Percentiles rank a stretch among this genome's conserved stretches.
Evolutionary conservation across 805 yeast genomes (phyloP).

Genomic region (Tetrapisispora fleetii): DNA sequence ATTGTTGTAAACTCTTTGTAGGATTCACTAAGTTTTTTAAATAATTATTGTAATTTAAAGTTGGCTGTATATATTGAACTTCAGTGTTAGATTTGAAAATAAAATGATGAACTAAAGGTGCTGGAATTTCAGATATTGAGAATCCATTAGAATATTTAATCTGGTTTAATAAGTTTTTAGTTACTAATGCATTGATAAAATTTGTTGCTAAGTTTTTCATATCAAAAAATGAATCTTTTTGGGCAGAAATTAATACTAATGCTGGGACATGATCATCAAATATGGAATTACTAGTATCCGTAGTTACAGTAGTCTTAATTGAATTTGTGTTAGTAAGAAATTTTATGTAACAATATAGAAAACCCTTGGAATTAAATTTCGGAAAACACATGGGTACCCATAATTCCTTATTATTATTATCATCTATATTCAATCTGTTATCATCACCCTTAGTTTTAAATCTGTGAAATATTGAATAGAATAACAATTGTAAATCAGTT

Average conservation of each 20-base stretch:
- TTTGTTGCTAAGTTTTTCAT: slow-evolving; percentile 52
- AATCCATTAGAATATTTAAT: slow-evolving; percentile 21
- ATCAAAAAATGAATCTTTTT: slow-evolving; percentile 68
- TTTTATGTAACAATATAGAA: slow-evolving; percentile 70
- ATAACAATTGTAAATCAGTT: slow-evolving; percentile 66
- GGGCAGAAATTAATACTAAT: slow-evolving; percentile 40
- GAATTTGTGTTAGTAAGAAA: slow-evolving; percentile 32
- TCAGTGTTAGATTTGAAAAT: slow-evolving; percentile 61
- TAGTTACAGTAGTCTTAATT: no score
- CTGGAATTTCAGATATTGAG: slow-evolving; percentile 43
- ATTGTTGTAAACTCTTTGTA: slow-evolving; percentile 2
- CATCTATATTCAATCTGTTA: slow-evolving; percentile 3
- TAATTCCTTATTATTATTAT: slow-evolving; percentile 49
- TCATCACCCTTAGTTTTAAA: slow-evolving; percentile 11
- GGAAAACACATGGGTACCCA: slow-evolving; percentile 95
- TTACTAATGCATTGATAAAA: slow-evolving; percentile 30
- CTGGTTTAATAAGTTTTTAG: not conserved
- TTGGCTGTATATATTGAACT: slow-evolving; percentile 39
- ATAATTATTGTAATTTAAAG: slow-evolving; percentile 6
- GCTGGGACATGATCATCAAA: slow-evolving; percentile 24
- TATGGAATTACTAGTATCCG: not conserved
- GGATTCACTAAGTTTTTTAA: slow-evolving; percentile 5
- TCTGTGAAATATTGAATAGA: slow-evolving; percentile 54
- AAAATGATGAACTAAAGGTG: slow-evolving; percentile 61
- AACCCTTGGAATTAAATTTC: slow-evolving; percentile 80